Evolutionary conservation across 208 protist species (phyloP), one percentile per base, ranked within the genome.

Genomic region (Trypanosoma avium): DNA sequence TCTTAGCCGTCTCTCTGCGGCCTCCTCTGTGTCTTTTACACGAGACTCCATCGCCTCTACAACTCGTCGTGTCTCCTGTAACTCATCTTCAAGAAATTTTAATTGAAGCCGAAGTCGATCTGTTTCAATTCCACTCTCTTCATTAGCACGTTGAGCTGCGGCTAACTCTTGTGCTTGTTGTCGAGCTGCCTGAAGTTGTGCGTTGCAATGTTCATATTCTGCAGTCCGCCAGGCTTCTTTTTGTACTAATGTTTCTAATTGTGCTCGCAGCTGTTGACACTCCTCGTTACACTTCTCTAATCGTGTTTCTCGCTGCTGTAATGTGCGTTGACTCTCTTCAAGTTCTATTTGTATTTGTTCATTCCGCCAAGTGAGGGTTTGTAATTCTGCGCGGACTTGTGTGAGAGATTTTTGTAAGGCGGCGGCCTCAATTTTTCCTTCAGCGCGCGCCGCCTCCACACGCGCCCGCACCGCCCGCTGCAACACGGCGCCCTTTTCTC

Each of bases 51-150:
- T 26, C 17, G 61, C 63, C 19, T 70, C 77, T 22, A 67, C 62
- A n/a, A 67, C 67, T 4, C 70, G 67, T 3, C 73, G 81, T 35
- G 74, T 71, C 49, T 79, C 72, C 10, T 58, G 47, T 6, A 86
- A 38, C 45, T 91, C 88, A 15, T 68, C 77, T 33, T 82, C 76
- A n/a, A 70, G 60, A 29, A 58, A 77, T 53, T 73, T 58, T 32
- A 90, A 46, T 29, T 65, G 77, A 55, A 91, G 50, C 5, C 70
- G 80, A 42, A 81, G 69, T 36, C 81, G 74, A 58, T 89, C 79
- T 50, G 73, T 61, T 63, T 82, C 81, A 40, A 86, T 24, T 6
- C 40, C 55, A 17, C 70, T 57, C 48, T 70, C 71, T 32, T 88
- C 81, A 15, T 69, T 57, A 9, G 61, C 36, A 26, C 62, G 46